Evolutionary conservation across 2,329 filamentous ascomycete species (phyloP), one percentile per base, ranked within the genome.

Genomic region (Neophaeococcomyces mojaviensis): DNA sequence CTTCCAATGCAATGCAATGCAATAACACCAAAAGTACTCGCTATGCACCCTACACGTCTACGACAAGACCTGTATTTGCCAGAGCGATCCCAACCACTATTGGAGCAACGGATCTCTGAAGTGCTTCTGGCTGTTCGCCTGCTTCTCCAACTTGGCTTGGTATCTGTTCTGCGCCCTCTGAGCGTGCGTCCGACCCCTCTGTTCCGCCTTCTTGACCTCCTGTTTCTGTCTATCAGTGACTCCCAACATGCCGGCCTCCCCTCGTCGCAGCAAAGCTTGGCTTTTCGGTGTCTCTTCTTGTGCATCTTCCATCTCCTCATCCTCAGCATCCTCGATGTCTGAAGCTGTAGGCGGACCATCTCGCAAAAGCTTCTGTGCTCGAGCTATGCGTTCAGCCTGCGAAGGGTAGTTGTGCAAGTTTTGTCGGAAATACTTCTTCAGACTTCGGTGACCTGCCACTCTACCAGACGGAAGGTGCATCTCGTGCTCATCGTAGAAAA

Each of bases 401-500:
- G 85, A 82, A 2, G 88, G 88, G 63, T 95, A 84, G 64, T 80
- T 86, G 65, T 84, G 81, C 35, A 98, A 73, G 67, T 97, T 97
- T 69, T 98, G 92, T 49, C 87, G 82, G 70, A 82, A 98, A 68
- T 97, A 97, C 56, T 78, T 82, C 61, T 86, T 84, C 44, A 95
- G 69, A 6, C 87, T 92, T 39, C 92, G 81, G 64, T 98, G 92
- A 32, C 92, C 92, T 31, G 94, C 88, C 6, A 86, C 85, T 50
- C 86, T 84, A 44, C 92, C 92, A 3, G 85, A 88, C 1, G 92
- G 92, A 10, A 98, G 78, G 61, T 98, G 88, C 44, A 98, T 77
- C 65, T 97, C 92, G 59, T 87, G 89, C 36, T 98, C 92, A 57
- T 94, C 87, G 60, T 94, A 82, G 64, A 94, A 95, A 18, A 87